Evolutionary conservation across 2,329 filamentous ascomycete species (phyloP).

Genomic region (Sphaceloma murrayae): DNA sequence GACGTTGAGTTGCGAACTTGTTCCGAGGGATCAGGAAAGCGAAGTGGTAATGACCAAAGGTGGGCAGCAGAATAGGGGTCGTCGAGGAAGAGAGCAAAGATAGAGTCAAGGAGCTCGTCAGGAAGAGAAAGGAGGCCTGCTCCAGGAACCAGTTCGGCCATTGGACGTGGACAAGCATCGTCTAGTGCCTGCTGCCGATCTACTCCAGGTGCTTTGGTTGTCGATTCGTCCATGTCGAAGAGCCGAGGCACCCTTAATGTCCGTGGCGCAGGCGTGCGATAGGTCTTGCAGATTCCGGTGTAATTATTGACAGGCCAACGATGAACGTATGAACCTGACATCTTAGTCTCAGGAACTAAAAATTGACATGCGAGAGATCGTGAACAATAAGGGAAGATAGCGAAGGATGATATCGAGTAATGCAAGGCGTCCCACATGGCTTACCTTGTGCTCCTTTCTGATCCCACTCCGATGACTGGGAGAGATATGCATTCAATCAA

Average conservation of each 20-base stretch:
- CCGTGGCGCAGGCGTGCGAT: not conserved
- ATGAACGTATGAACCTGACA: no score
- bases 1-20: not conserved
- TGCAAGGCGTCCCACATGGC: constrained; percentile 11
- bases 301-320: no score
- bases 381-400: not conserved
- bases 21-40: not conserved
- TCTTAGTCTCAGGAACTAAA: not conserved
- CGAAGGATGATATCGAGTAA: not conserved
- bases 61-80: constrained; percentile 3
- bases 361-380: not conserved
- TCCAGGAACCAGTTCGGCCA: not conserved
- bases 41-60: constrained; percentile 4
- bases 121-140: not conserved
- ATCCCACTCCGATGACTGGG: not conserved
- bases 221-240: not conserved
- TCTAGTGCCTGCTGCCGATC: no score
- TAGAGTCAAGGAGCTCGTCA: constrained; percentile 3
- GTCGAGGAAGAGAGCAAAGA: constrained; percentile 2
- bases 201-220: no score
- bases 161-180: no score
- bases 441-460: constrained; percentile 2
- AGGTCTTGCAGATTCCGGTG: no score
- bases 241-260: not conserved
- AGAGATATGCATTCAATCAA: not conserved